Evolutionary conservation across 176 grass and related monocot genomes (phyloP), one percentile per base, ranked within the genome.

Genomic region (Hordeum marinum): DNA sequence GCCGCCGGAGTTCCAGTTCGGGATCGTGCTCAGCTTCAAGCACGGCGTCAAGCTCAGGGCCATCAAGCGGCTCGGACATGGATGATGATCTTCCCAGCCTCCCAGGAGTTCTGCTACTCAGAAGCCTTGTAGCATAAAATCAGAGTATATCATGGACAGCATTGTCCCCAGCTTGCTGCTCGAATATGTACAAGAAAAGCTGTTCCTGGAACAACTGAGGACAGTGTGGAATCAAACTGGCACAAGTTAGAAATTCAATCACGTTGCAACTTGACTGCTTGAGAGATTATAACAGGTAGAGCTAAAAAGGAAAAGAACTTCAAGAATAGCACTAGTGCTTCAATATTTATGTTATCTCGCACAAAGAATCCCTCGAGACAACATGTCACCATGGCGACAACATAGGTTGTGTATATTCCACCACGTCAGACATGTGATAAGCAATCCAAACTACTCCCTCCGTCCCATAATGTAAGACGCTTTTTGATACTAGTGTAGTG

Each of bases 11-110:
- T 89, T 98, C 41, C 87, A 98, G 62, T 95, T 90, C 70, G 91
- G 95, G 75, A 92, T 98, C 63, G 83, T 98, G 61, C 89, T 98
- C 46, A 80, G 65, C 77, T 98, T 98, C 72, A 92, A 79, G 80
- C 84, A 76, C 14, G 91, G 90, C 14, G 73, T 98, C 84, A 88
- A 67, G 43, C 89, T 98, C 81, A 37, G 82, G 21, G 85, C 86
- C 14, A 36, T 88, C 29, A 43, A 87, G 68, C 29, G 77, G 58
- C 77, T 21, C 31, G 14, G 34, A 11, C 35, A 37, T 6, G 23
- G 8, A 40, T 6, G 55, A 40, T 17, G 52, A 32, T 35, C 73
- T n/a, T n/a, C n/a, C n/a, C n/a, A n/a, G n/a, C n/a, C n/a, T n/a
- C n/a, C n/a, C n/a, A 9, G n/a, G 11, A 63, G 60, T 13, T 26